Conservation (phyloP, 139 green algal species). For the Picocystis salinarum region DNA sequence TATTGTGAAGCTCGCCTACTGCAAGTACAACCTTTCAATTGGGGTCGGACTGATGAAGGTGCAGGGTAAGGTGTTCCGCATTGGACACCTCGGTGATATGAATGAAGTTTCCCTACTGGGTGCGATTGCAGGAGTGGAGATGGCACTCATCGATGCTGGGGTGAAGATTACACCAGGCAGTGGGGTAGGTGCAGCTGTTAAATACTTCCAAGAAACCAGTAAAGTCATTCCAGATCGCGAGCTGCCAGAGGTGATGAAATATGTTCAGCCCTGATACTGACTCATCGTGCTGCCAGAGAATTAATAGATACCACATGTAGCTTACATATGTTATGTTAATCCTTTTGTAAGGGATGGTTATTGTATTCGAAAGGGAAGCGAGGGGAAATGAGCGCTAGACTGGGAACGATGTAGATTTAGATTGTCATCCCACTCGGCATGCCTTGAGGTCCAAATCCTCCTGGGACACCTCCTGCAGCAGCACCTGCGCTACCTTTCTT, state of each 20-base stretch:
- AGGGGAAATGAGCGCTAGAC: no score
- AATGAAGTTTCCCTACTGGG: conserved; percentile 83
- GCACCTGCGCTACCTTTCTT: conserved; percentile 8
- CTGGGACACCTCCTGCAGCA: conserved; percentile 1
- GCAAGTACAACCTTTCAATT: conserved; percentile 89
- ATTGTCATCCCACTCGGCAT: conserved; percentile 25
- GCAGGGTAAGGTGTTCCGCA: conserved; percentile 90
- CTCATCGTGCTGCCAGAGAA: no score
- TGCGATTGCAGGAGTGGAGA: conserved; percentile 71
- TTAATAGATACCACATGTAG: no score
- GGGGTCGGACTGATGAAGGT: conserved; percentile 78
- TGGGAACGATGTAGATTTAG: no score
- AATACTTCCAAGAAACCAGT: conserved; percentile 55
- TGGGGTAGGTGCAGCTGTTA: conserved; percentile 45
- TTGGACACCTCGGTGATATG: conserved; percentile 93
- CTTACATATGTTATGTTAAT: no score
- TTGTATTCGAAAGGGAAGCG: no score
- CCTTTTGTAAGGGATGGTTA: no score
- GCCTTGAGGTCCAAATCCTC: no score
- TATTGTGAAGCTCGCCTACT: conserved; percentile 73
- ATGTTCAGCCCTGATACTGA: no score
- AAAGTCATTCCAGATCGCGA: conserved; percentile 54
- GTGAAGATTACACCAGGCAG: conserved; percentile 46
- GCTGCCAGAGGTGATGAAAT: no score
- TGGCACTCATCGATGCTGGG: conserved; percentile 72